phyloP scores from a whole-genome alignment of 148 eudicot genomes.

The Linanthus parryae region DNA sequence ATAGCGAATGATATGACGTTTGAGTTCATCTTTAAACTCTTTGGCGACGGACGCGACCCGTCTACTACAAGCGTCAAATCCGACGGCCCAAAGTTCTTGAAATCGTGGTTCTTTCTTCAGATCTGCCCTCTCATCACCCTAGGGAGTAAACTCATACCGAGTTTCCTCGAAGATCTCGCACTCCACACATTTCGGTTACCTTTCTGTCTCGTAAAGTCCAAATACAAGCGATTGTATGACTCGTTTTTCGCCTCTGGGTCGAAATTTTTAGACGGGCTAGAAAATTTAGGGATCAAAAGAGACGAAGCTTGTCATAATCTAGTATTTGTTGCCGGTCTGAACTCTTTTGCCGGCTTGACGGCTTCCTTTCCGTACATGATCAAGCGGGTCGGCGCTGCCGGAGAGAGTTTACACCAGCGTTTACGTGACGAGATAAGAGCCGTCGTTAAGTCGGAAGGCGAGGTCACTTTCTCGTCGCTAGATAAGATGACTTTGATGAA shows the following conservation, averaged over 20 bases:
- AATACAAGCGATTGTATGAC: background rate
- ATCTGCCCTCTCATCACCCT: background rate
- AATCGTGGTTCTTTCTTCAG: too few species aligned
- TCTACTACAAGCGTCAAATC: background rate
- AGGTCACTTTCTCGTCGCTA: background rate
- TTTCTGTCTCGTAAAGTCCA: background rate
- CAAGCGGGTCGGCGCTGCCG: background rate
- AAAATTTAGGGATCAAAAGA: background rate
- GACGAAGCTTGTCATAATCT: slow-evolving; percentile 3
- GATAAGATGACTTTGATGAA: background rate
- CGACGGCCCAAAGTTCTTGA: background rate
- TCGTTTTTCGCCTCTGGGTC: background rate
- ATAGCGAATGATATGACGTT: background rate
- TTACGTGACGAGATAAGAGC: background rate
- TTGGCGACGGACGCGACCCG: background rate
- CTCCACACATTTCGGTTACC: background rate
- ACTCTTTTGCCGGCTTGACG: background rate
- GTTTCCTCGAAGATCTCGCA: background rate
- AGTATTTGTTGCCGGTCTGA: background rate
- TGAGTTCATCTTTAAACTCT: background rate
- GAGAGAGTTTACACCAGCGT: background rate
- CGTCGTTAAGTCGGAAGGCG: background rate
- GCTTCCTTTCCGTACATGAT: background rate
- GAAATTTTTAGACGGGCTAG: background rate
- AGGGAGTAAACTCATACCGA: background rate